Conservation (phyloP, 2,329 filamentous ascomycete species). For the Penicillium sp. region DNA sequence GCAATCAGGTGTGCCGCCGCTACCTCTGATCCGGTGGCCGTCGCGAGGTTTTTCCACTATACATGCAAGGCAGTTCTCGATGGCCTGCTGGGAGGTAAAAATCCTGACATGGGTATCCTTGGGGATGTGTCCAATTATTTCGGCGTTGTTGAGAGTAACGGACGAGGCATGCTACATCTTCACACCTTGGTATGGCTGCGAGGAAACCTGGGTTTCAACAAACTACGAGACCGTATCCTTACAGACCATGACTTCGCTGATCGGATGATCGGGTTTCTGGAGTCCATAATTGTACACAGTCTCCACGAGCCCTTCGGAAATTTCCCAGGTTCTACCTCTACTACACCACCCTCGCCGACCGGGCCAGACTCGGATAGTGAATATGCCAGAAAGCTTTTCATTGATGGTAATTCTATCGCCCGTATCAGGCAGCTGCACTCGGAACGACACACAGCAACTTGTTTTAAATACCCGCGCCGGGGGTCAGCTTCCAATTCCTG, state of each 20-base stretch:
- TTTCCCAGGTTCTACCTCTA: no score
- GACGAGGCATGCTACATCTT: constrained; percentile 4
- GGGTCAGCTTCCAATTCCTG: neutral
- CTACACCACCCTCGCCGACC: neutral
- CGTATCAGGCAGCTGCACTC: constrained; percentile 14
- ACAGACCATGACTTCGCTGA: neutral
- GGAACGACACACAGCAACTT: constrained; percentile 10
- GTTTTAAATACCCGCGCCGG: constrained; percentile 14
- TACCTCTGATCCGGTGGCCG: neutral
- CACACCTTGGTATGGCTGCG: neutral
- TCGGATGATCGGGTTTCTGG: neutral
- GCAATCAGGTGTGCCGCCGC: neutral
- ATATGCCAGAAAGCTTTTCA: neutral
- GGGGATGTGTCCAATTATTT: neutral
- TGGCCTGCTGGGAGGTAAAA: neutral
- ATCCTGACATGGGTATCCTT: neutral
- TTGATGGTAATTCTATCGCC: constrained; percentile 8
- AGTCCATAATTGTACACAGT: neutral
- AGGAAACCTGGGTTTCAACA: neutral
- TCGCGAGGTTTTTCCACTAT: neutral
- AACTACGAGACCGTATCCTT: neutral
- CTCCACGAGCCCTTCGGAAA: neutral
- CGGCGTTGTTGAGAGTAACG: constrained; percentile 1
- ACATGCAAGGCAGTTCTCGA: neutral
- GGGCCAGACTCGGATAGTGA: neutral